Base-by-base conservation (phyloP, 495 filamentous ascomycete genomes). In the Hypoxylon cercidicola region DNA sequence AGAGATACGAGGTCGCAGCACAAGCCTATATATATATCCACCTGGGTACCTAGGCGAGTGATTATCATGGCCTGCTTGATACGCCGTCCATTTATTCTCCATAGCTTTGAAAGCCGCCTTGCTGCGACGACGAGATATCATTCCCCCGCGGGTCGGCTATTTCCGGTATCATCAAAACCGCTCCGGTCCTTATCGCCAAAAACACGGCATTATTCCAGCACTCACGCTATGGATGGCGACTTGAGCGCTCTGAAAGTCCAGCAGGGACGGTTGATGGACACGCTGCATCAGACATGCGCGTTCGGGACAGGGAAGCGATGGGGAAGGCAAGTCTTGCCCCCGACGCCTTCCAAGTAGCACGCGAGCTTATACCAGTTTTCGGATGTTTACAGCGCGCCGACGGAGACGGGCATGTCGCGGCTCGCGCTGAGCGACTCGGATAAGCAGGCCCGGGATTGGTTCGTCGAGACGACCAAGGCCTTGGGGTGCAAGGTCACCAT, bases 381-480 rank as follows among this genome's bases (percentile, higher is more conserved):
- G 28, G 12, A 10, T 13, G 13, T 32, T 15, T 15, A 20, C 32
- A 73, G 68, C 13, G 67, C 46, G 15, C 34, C 66, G 7, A 73
- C 55, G 5, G 69, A 79, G 40, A 80, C 77, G 10, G 78, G 78
- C 35, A 80, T 80, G 78, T 68, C 72, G 10, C 73, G 78, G 28
- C 85, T 93, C 3, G 79, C 91, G 15, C 76, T 94, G 20, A 87
- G 87, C 28, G 83, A 91, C 68, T 79, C 86, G 18, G 91, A 93
- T 74, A 90, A 89, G 67, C 69, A 82, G 62, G 90, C 83, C 16
- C 23, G 23, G 2, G 23, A 25, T 64, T 94, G 90, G 90, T 92
- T 94, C 62, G 83, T 89, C 8, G 72, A 87, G 25, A 88, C 87
- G 10, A 89, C 87, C 12, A 76, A 81, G 68, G 75, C 75, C 2